Percentiles rank a stretch among this genome's conserved stretches.
Evolutionary conservation across 257 asterid species (phyloP).

Genomic region (Solanum habrochaites): DNA sequence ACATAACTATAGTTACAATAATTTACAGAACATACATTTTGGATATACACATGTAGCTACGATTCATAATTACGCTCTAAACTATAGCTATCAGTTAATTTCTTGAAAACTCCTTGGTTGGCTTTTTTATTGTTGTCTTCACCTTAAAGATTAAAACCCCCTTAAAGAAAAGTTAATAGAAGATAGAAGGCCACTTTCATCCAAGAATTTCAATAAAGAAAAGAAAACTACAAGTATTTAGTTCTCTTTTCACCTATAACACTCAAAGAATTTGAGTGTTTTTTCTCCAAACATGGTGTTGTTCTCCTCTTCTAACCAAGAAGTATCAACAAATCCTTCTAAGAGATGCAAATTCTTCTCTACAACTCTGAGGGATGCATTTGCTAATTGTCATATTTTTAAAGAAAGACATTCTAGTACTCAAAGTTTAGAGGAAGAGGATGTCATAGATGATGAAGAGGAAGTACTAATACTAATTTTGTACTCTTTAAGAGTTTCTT

Average conservation of each 20-base stretch:
- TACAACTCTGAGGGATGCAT: constrained; percentile 33
- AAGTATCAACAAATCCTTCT: constrained; percentile 20
- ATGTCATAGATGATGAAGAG: constrained; percentile 37
- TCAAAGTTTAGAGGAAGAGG: constrained; percentile 27
- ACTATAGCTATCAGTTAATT: neutral
- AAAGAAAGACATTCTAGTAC: constrained; percentile 19
- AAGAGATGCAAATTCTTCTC: constrained; percentile 48
- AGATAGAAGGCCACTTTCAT: neutral
- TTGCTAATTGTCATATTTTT: constrained; percentile 36
- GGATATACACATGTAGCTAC: neutral
- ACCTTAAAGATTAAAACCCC: constrained; percentile 1
- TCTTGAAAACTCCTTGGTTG: neutral
- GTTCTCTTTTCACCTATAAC: constrained; percentile 9
- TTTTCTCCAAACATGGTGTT: constrained; percentile 21
- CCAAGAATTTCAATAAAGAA: neutral
- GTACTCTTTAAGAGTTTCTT: neutral
- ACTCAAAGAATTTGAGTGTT: constrained; percentile 3
- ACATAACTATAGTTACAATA: neutral
- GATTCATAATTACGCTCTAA: neutral
- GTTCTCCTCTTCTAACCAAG: constrained; percentile 32
- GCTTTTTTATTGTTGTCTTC: neutral
- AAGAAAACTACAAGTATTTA: neutral
- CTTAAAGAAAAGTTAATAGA: neutral
- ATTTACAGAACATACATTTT: neutral
- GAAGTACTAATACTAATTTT: constrained; percentile 29